These are phyloP conservation scores for Persicaria maculosa DNA, from an alignment of 148 eudicot species.

Conservation along the genomic window DNA sequence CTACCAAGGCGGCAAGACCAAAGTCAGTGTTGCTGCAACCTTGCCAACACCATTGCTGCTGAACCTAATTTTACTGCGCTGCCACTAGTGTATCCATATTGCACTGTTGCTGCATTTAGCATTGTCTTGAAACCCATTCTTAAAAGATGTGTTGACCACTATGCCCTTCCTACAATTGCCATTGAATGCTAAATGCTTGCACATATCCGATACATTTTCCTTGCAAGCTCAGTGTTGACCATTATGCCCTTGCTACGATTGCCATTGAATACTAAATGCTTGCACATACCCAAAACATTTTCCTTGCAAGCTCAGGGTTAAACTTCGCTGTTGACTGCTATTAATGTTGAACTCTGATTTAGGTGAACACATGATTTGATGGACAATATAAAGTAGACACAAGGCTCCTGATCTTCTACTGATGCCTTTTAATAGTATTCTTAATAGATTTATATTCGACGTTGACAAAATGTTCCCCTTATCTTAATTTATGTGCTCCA, in stretches of 20 bases:
- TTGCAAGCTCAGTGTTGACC: neutral
- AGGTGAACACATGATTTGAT: neutral
- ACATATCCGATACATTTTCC: neutral
- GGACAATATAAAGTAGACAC: neutral
- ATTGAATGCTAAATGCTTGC: neutral
- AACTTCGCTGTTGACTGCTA: neutral
- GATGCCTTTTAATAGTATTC: neutral
- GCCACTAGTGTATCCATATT: neutral
- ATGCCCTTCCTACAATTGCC: neutral
- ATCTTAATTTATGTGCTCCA: neutral
- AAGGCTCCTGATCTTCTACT: neutral
- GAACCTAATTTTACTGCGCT: neutral
- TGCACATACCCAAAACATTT: neutral
- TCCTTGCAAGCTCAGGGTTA: neutral
- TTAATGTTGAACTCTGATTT: neutral
- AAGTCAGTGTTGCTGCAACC: neutral
- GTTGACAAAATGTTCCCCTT: neutral
- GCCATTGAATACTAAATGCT: neutral
- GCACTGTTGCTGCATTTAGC: neutral
- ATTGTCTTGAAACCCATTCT: neutral
- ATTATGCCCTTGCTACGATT: neutral
- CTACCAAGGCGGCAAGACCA: neutral
- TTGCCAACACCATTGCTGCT: neutral
- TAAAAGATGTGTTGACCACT: neutral
- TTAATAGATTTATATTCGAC: neutral